Base-by-base conservation (phyloP, 2,329 filamentous ascomycete species). In the Samsoniella hepiali region DNA sequence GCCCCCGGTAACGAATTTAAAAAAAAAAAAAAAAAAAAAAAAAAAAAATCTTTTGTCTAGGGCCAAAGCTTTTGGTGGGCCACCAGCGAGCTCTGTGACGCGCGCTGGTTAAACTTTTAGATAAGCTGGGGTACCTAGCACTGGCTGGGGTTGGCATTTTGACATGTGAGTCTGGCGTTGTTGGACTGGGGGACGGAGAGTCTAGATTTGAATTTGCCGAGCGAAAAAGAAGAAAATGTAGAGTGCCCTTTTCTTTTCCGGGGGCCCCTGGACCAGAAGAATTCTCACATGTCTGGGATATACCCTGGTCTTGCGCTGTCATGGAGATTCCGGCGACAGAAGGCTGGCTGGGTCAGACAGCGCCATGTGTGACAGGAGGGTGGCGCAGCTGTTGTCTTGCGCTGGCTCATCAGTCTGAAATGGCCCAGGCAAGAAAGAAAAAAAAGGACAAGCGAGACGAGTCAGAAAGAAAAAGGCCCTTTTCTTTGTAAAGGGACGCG, bases 331-430 rank as follows among this genome's bases (percentile, higher is more conserved):
- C 13, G 22, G 47, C 22, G 47, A 29, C 22, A 31, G 47, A 29
- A 22, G 47, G 22, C 47, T 15, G 29, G 36, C 47, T 50, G 57
- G 47, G 57, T 50, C 47, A 51, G 36, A 59, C 57, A n/a, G 9
- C 36, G 45, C 57, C 45, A 51, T 59, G 45, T 59, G 45, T 42
- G 45, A 50, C 45, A 36, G 42, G 31, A 42, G 15, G 42, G 36
- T 40, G 57, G 45, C 47, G 29, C 45, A 31, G 32, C 31, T 51
- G 34, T 59, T 34, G 40, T 27, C 42, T 31, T 47, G 44, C 42
- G 44, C 42, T 34, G 27, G 56, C 42, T 58, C n/a, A 11, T 27
- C 42, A 15, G 42, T 27, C 31, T 58, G n/a, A 49, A 31, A 51
- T 59, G 34, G 42, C 57, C n/a, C 22, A 44, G 7, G 29, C 54